Conservation (phyloP, 768 basidiomycete genomes). For the Cystobasidium ongulense region DNA sequence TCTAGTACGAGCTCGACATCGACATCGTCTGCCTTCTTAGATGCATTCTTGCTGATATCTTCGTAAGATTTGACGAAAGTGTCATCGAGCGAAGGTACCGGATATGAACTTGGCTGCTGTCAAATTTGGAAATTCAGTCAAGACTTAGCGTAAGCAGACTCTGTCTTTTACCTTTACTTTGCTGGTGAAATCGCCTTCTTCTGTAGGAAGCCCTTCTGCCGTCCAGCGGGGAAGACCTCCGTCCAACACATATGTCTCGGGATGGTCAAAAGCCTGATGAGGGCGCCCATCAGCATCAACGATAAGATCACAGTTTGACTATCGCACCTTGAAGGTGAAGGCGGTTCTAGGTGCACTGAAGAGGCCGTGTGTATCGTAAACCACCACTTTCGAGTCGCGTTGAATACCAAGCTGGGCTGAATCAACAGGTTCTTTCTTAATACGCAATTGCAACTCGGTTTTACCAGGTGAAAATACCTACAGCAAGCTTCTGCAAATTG, state of each 20-base stretch:
- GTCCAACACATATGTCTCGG: slow-evolving; percentile 74
- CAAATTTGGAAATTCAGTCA: too few species aligned
- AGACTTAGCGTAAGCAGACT: neutral
- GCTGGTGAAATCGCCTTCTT: neutral
- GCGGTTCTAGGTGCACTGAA: slow-evolving; percentile 87
- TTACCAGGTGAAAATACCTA: slow-evolving; percentile 41
- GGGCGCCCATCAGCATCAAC: neutral
- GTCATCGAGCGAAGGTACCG: slow-evolving; percentile 30
- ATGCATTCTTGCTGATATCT: slow-evolving; percentile 66
- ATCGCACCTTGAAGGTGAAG: slow-evolving; percentile 69
- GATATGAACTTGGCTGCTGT: slow-evolving; percentile 31
- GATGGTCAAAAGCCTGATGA: slow-evolving; percentile 67
- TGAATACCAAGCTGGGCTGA: slow-evolving; percentile 57
- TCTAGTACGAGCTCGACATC: slow-evolving; percentile 69
- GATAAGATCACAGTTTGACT: too few species aligned
- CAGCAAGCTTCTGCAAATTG: slow-evolving; percentile 59
- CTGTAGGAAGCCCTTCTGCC: slow-evolving; percentile 37
- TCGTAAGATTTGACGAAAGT: slow-evolving; percentile 52
- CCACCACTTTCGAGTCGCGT: slow-evolving; percentile 66
- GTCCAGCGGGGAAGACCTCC: slow-evolving; percentile 61
- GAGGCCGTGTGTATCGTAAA: slow-evolving; percentile 83
- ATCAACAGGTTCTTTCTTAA: neutral
- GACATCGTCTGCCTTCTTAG: slow-evolving; percentile 47
- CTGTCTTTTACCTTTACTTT: neutral
- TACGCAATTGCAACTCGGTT: neutral